Conservation (phyloP, 108 stramenopile species). For the Pelagomonas calceolata region DNA sequence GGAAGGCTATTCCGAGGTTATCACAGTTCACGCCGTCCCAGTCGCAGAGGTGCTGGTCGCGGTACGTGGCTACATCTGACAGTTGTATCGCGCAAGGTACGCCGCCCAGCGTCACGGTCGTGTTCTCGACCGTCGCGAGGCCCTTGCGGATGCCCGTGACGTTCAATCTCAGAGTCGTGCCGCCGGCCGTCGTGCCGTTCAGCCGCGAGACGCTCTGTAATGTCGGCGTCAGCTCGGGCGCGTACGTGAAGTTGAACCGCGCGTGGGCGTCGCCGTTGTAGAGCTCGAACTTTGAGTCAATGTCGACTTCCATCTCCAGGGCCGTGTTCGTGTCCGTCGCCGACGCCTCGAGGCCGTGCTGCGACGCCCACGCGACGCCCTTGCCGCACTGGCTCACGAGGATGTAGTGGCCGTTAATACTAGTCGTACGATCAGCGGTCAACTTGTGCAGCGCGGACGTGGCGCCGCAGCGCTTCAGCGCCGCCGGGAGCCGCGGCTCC, state of each 20-base stretch:
- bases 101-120: constrained; percentile 2
- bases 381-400: neutral
- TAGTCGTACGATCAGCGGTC: too few relatives aligned
- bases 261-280: neutral
- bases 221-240: neutral
- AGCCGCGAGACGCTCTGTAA: neutral
- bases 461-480: too few relatives aligned
- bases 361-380: neutral
- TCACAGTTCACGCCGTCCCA: constrained; percentile 13
- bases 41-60: constrained; percentile 15
- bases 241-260: neutral
- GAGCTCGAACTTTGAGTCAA: neutral
- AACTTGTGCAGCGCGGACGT: too few relatives aligned
- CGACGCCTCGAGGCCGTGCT: neutral
- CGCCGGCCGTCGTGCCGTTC: constrained; percentile 13
- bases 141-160: neutral
- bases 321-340: neutral
- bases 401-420: neutral
- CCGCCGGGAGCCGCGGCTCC: too few relatives aligned
- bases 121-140: constrained; percentile 2
- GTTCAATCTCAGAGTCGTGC: constrained; percentile 8
- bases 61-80: neutral
- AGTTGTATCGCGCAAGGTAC: constrained; percentile 5
- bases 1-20: neutral
- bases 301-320: neutral